Base-by-base conservation (phyloP, 306 rosid genomes). In the Arachis stenosperma region DNA sequence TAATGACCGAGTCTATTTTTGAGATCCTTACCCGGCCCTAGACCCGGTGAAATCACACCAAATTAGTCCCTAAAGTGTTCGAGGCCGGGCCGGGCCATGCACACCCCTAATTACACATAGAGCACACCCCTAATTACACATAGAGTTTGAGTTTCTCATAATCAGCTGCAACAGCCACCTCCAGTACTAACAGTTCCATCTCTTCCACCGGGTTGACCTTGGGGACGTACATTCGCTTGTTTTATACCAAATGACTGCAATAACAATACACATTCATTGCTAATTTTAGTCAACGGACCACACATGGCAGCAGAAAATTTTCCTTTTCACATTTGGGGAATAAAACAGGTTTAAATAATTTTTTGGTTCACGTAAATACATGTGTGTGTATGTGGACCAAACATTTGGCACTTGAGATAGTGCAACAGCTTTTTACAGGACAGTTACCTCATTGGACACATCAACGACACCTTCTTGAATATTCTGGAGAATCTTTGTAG, bases 211-310 rank as follows among this genome's bases (percentile, higher is more conserved):
- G 97, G 39, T 47, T 78, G 83, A 41, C 96, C 98, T 81, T 79
- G 98, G 30, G 88, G 61, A 30, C 96, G 92, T 67, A 92, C 97
- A 56, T 91, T 89, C 59, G 95, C 96, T 41, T 89, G 79, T 85
- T 88, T 94, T 85, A 94, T 94, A 63, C 98, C 98, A 61, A 83
- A 88, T 58, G 97, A 82, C 98, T 94, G 90, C 88, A 88, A 65
- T 57, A 33, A 27, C 17, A 17, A 17, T 17, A 33, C 37, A 33
- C 2, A 55, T 74, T 30, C 58, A 63, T 75, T 9, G 51, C 22
- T 9, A 65, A 46, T 37, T 69, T 64, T 39, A 57, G 78, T 17
- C 39, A 65, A 9, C 39, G 30, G 17, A 17, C 17, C 17, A 17
- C 17, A 17, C 17, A 53, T 27, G 60, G 57, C 3, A 9, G 7